Evolutionary conservation across 352 stramenopile genomes (phyloP).

Genomic region (Phytophthora ohioensis): DNA sequence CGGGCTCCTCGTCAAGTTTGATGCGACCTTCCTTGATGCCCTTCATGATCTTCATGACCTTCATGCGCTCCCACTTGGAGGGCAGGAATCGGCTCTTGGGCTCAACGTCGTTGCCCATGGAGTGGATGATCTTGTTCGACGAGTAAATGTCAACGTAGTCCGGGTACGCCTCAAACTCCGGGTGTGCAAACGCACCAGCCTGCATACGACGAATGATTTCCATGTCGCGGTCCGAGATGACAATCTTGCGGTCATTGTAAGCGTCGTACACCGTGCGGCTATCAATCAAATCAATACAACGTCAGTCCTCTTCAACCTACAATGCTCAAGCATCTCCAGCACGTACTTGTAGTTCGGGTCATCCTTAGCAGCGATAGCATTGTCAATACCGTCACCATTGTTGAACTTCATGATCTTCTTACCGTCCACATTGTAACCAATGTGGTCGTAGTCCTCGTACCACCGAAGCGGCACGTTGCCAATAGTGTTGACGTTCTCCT

Average conservation of each 20-base stretch:
- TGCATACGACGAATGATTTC: conserved; percentile 99
- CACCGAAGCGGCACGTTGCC: conserved; percentile 98
- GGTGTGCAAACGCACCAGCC: conserved; percentile 90
- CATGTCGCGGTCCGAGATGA: conserved; percentile 96
- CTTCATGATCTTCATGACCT: conserved; percentile 97
- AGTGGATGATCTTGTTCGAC: conserved; percentile 89
- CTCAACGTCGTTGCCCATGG: conserved; percentile 88
- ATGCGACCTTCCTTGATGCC: conserved; percentile 97
- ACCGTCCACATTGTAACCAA: conserved; percentile 98
- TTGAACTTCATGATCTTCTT: conserved; percentile 96
- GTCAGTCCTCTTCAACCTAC: conserved; percentile 20
- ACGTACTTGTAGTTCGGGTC: conserved; percentile 94
- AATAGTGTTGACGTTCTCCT: conserved; percentile 96
- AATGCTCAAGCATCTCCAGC: not conserved
- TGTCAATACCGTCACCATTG: conserved; percentile 91
- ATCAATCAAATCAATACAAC: conserved; percentile 16
- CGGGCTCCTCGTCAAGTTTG: conserved; percentile 90
- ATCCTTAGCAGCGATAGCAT: conserved; percentile 85
- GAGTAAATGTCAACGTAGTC: conserved; percentile 93
- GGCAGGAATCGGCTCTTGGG: conserved; percentile 96
- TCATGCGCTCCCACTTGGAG: conserved; percentile 98
- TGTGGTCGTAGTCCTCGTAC: conserved; percentile 99
- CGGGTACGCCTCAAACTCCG: conserved; percentile 92
- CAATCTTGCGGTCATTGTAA: conserved; percentile 98
- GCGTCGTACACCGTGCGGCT: conserved; percentile 98